Percentiles rank a stretch among this genome's conserved stretches.
These are phyloP conservation scores for Cladosporium colombiae DNA, from an alignment of 2,329 filamentous ascomycete genomes.

Conservation along the genomic window DNA sequence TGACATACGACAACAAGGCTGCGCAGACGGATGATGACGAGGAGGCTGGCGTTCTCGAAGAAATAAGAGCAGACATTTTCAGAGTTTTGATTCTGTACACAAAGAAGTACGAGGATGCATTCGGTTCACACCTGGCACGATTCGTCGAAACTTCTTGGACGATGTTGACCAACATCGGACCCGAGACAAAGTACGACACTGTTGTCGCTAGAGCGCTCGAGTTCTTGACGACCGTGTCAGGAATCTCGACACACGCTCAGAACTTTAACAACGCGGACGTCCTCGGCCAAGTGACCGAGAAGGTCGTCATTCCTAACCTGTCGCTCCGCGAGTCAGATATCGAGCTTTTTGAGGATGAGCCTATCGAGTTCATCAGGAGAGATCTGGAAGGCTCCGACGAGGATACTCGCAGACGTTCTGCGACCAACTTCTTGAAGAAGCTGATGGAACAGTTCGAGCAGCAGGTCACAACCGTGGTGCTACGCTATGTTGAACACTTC, in stretches of 20 bases:
- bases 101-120: conserved; percentile 93
- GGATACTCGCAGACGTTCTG: conserved; percentile 86
- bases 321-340: conserved; percentile 89
- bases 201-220: conserved; percentile 92
- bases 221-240: conserved; percentile 87
- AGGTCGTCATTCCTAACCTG: conserved; percentile 92
- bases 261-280: conserved; percentile 82
- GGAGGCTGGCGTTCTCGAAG: conserved; percentile 81
- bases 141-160: conserved; percentile 93
- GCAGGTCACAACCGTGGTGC: conserved; percentile 82
- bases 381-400: conserved; percentile 96
- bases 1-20: conserved; percentile 82
- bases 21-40: conserved; percentile 85
- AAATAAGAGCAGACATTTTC: conserved; percentile 90
- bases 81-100: conserved; percentile 87
- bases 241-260: conserved; percentile 73
- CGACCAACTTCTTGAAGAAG: conserved; percentile 89
- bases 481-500: conserved; percentile 83
- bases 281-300: conserved; percentile 85
- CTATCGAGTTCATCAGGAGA: conserved; percentile 94
- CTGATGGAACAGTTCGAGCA: conserved; percentile 86
- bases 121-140: conserved; percentile 73
- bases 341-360: conserved; percentile 96
- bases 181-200: conserved; percentile 89
- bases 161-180: conserved; percentile 80